Percentiles rank a stretch among this genome's conserved stretches.
phyloP scores from a whole-genome alignment of 2,329 filamentous ascomycete genomes.

The Rutstroemia sp. region DNA sequence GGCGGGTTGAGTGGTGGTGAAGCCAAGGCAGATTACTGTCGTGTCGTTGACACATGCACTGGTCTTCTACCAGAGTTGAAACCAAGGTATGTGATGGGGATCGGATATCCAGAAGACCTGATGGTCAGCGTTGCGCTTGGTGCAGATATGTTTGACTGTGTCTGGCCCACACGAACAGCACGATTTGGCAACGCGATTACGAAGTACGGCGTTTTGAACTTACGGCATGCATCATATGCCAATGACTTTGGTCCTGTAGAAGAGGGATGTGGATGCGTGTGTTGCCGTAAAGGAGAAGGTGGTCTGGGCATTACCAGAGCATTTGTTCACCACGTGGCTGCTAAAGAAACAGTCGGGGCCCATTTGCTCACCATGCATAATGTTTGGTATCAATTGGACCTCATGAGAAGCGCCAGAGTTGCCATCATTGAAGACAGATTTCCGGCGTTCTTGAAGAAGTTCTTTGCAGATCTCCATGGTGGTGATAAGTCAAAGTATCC shows the following conservation, averaged over 20 bases:
- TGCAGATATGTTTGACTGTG: constrained; percentile 99
- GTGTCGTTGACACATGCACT: constrained; percentile 83
- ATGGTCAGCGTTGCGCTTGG: constrained; percentile 89
- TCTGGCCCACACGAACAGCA: constrained; percentile 95
- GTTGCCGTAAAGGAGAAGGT: constrained; percentile 62
- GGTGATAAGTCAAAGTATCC: constrained; percentile 61
- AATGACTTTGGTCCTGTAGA: constrained; percentile 80
- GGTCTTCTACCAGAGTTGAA: constrained; percentile 78
- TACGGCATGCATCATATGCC: constrained; percentile 69
- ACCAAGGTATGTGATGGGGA: constrained; percentile 98
- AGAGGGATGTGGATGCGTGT: constrained; percentile 70
- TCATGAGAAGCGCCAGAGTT: constrained; percentile 70
- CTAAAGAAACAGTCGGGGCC: constrained; percentile 92
- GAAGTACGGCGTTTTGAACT: constrained; percentile 69
- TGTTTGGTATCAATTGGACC: constrained; percentile 79
- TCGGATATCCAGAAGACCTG: constrained; percentile 93
- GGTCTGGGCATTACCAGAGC: constrained; percentile 78
- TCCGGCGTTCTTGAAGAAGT: constrained; percentile 67
- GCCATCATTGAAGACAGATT: constrained; percentile 77
- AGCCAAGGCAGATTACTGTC: constrained; percentile 87
- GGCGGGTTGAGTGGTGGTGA: constrained; percentile 92
- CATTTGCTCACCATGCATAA: constrained; percentile 86
- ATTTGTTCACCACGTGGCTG: constrained; percentile 83
- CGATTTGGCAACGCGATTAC: constrained; percentile 95
- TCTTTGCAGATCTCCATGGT: constrained; percentile 69